Percentiles rank a stretch among this genome's conserved stretches.
Evolutionary conservation across 2,329 filamentous ascomycete genomes (phyloP).

Genomic region (Aspergillus aculeatinus): DNA sequence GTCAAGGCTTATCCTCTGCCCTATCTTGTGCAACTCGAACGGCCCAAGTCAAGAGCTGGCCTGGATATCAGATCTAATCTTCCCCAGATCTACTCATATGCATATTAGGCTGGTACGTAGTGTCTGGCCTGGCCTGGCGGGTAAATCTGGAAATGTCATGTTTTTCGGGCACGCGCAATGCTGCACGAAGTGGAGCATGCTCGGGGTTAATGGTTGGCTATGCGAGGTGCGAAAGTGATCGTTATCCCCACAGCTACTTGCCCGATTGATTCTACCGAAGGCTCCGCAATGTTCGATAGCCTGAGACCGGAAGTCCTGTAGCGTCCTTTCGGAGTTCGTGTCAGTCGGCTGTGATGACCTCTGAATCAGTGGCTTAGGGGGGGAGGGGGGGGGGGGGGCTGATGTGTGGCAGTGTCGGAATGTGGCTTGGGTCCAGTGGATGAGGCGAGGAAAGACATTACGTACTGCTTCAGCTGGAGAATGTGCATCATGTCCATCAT

Average conservation of each 20-base stretch:
- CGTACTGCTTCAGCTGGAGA: background rate
- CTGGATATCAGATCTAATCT: background rate
- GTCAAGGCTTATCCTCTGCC: conserved; percentile 2
- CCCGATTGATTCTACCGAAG: background rate
- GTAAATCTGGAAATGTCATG: background rate
- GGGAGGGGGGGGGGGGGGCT: too few relatives aligned
- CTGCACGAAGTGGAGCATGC: background rate
- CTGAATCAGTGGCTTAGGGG: background rate
- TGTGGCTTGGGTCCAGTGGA: background rate
- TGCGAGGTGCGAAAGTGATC: background rate
- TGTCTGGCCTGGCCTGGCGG: background rate
- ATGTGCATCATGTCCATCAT: background rate
- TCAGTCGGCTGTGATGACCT: background rate
- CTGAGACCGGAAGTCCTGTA: background rate
- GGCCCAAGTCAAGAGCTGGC: background rate
- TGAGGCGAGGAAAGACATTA: background rate
- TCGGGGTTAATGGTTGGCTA: background rate
- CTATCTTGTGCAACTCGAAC: background rate
- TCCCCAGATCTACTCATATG: background rate
- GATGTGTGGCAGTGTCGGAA: background rate
- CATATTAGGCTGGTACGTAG: background rate
- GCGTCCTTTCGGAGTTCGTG: background rate
- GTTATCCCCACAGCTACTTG: background rate
- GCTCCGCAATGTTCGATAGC: background rate
- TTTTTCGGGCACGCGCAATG: background rate